Percentiles rank a stretch among this genome's conserved stretches.
Evolutionary conservation across 192 early-diverging fungal genomes (phyloP).

Genomic region (Coemansia umbellata): DNA sequence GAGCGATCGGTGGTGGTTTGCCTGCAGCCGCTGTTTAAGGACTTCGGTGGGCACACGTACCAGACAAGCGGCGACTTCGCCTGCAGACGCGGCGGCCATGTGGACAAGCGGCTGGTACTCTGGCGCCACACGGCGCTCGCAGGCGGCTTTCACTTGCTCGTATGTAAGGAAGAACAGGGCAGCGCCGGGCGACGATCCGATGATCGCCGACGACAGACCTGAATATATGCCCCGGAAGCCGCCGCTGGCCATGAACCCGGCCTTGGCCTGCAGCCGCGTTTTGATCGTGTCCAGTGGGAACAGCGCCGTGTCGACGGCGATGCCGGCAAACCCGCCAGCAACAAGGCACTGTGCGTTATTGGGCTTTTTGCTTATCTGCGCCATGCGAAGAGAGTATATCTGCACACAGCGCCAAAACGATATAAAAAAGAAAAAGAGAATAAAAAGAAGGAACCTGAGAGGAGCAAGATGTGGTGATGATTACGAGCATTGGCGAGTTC

Average conservation of each 20-base stretch:
- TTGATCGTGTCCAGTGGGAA: slow-evolving; percentile 98
- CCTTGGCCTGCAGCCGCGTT: slow-evolving; percentile 85
- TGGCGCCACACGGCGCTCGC: slow-evolving; percentile 7
- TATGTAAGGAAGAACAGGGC: slow-evolving; percentile 92
- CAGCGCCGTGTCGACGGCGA: slow-evolving; percentile 86
- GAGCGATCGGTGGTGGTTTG: slow-evolving; percentile 68
- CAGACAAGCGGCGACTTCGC: slow-evolving; percentile 89
- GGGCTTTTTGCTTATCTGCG: slow-evolving; percentile 15
- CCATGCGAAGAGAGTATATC: slow-evolving; percentile 6
- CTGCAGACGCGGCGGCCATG: slow-evolving; percentile 85
- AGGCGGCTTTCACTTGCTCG: slow-evolving; percentile 67
- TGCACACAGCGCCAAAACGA: not conserved
- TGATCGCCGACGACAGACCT: slow-evolving; percentile 84
- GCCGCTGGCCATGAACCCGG: slow-evolving; percentile 79
- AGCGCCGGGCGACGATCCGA: slow-evolving; percentile 88
- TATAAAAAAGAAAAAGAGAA: not conserved
- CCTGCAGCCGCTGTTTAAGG: slow-evolving; percentile 94
- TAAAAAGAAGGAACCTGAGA: not conserved
- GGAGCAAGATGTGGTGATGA: not conserved
- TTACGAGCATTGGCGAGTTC: no score
- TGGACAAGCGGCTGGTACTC: slow-evolving; percentile 67
- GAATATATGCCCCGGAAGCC: slow-evolving; percentile 89
- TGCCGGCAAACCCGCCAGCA: slow-evolving; percentile 88
- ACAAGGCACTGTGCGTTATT: slow-evolving; percentile 54
- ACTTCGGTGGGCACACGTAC: slow-evolving; percentile 95